Percentiles rank a stretch among this genome's conserved stretches.
phyloP scores from a whole-genome alignment of 306 rosid genomes.

The Cicer cuneatum region DNA sequence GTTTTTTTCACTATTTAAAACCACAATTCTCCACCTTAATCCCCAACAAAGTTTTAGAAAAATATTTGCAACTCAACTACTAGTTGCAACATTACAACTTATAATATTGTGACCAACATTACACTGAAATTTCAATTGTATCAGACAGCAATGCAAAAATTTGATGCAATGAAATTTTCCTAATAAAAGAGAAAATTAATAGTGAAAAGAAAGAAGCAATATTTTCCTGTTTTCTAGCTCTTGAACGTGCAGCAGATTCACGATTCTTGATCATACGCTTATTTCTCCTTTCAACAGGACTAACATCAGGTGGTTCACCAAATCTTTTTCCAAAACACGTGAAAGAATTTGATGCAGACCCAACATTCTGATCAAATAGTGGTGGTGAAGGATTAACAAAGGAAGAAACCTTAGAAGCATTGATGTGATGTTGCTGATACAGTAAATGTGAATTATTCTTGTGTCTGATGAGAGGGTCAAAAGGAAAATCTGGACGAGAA shows the following conservation, averaged over 20 bases:
- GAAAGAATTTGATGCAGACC: slow-evolving; percentile 9
- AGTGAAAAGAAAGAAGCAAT: background rate
- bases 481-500: slow-evolving; percentile 45
- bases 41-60: no score
- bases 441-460: background rate
- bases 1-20: no score
- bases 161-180: no score
- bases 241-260: slow-evolving; percentile 92
- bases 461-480: slow-evolving; percentile 33
- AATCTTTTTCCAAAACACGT: slow-evolving; percentile 52
- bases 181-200: background rate
- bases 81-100: no score
- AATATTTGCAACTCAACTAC: no score
- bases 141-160: no score
- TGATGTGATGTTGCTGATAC: background rate
- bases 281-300: slow-evolving; percentile 50
- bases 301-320: slow-evolving; percentile 42
- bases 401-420: slow-evolving; percentile 7
- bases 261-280: slow-evolving; percentile 94
- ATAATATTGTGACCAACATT: no score
- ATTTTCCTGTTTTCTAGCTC: slow-evolving; percentile 91
- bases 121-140: no score
- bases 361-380: slow-evolving; percentile 10
- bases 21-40: no score
- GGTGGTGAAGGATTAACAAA: slow-evolving; percentile 22